Conservation (phyloP, 345 rosid genomes). For the Citrus sinensis region DNA sequence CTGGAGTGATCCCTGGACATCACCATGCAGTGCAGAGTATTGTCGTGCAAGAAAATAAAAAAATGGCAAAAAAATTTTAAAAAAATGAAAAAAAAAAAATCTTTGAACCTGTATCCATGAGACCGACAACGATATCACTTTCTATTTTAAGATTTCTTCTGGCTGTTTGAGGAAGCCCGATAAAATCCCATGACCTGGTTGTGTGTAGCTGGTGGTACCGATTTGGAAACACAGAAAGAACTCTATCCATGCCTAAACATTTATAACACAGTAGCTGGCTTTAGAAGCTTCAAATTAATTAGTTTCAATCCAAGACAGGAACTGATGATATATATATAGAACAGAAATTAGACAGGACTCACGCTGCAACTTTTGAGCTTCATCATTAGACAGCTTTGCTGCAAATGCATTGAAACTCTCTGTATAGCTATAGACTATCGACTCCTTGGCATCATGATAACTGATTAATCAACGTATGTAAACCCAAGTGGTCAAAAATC, state of each 20-base stretch:
- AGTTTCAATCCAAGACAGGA: not conserved
- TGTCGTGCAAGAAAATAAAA: not conserved
- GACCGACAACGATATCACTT: slow-evolving; percentile 66
- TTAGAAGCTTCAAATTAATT: not conserved
- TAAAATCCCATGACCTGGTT: slow-evolving; percentile 87
- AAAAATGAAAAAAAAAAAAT: not conserved
- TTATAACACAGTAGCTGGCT: not conserved
- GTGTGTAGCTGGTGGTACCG: slow-evolving; percentile 74
- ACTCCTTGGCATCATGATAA: slow-evolving; percentile 51
- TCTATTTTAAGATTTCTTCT: slow-evolving; percentile 61
- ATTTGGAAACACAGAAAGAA: slow-evolving; percentile 56
- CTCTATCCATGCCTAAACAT: slow-evolving; percentile 49
- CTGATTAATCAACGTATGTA: slow-evolving; percentile 27
- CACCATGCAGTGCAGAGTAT: not conserved
- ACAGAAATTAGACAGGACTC: not conserved
- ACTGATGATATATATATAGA: not conserved
- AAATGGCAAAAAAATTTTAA: not conserved
- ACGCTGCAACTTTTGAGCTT: slow-evolving; percentile 61
- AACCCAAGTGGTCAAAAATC: not conserved
- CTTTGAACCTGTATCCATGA: slow-evolving; percentile 69
- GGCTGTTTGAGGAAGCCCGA: slow-evolving; percentile 70
- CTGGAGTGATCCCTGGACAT: slow-evolving; percentile 71
- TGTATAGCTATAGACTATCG: slow-evolving; percentile 72
- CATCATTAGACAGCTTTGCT: slow-evolving; percentile 63
- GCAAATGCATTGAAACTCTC: slow-evolving; percentile 90